phyloP scores from a whole-genome alignment of 495 filamentous ascomycete genomes.

The Hyaloscypha finlandica region DNA sequence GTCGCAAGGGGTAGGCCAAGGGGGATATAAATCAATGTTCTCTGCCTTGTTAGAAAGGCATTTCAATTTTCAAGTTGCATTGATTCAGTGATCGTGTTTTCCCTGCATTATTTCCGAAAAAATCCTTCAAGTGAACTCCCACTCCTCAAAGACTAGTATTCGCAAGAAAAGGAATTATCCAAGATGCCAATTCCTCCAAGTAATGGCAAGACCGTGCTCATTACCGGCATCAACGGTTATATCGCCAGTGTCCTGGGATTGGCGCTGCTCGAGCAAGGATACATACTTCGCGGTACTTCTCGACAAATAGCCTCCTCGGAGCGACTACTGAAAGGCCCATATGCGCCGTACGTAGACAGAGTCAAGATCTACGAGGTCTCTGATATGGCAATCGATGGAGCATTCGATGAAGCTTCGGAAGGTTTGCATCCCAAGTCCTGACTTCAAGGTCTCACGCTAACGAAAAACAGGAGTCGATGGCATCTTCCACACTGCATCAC shows the following conservation, averaged over 20 bases:
- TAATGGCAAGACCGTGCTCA: constrained; percentile 34
- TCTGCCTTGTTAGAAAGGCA: background rate
- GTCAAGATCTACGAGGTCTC: constrained; percentile 32
- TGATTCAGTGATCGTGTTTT: background rate
- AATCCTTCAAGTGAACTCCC: background rate
- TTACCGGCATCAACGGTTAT: constrained; percentile 38
- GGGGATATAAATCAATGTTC: background rate
- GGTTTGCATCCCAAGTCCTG: constrained; percentile 16
- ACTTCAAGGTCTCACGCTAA: background rate
- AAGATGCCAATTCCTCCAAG: constrained; percentile 25
- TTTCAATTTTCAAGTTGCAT: background rate
- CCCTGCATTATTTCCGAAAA: background rate
- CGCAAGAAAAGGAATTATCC: background rate
- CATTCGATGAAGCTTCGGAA: constrained; percentile 38
- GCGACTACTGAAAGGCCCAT: constrained; percentile 32
- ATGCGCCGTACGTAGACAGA: constrained; percentile 27
- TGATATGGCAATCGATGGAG: constrained; percentile 35
- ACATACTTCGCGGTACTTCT: constrained; percentile 33
- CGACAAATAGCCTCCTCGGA: constrained; percentile 26
- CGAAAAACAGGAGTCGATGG: constrained; percentile 28
- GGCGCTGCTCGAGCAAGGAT: constrained; percentile 31
- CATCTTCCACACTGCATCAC: constrained; percentile 37
- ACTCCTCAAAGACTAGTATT: background rate
- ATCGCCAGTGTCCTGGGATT: constrained; percentile 33
- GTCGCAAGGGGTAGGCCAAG: background rate